A percentile compares a stretch with the other conserved stretches of the same genome.
These are phyloP conservation scores for Boletales sp. DNA, from an alignment of 768 basidiomycete genomes.

Conservation along the genomic window DNA sequence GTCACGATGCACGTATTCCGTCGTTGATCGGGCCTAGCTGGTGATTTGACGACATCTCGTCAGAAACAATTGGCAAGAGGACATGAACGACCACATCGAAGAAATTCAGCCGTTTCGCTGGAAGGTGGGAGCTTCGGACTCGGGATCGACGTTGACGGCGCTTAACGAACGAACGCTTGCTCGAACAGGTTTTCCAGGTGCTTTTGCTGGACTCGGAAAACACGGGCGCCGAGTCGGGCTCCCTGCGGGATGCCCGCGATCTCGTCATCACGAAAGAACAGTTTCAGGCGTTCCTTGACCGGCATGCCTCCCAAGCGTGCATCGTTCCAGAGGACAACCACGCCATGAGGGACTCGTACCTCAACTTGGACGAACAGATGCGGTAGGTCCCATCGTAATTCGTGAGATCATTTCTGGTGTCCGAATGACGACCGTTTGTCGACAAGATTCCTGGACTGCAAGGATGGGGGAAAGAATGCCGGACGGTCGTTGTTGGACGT, in stretches of 20 bases:
- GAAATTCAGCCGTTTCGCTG: conserved; percentile 35
- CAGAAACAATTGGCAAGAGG: conserved; percentile 38
- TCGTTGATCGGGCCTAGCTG: background rate
- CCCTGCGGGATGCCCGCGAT: conserved; percentile 33
- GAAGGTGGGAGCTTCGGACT: conserved; percentile 29
- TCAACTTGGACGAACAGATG: conserved; percentile 39
- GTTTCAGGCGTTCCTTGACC: conserved; percentile 34
- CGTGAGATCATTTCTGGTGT: background rate
- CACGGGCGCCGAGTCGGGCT: conserved; percentile 28
- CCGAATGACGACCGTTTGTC: background rate
- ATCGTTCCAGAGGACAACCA: conserved; percentile 39
- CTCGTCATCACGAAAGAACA: conserved; percentile 34
- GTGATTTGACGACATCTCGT: no score
- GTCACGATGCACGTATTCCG: conserved; percentile 21
- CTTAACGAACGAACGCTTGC: conserved; percentile 7
- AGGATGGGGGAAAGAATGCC: conserved; percentile 31
- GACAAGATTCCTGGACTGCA: conserved; percentile 33
- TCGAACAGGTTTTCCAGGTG: conserved; percentile 33
- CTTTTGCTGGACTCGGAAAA: conserved; percentile 35
- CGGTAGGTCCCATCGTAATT: conserved; percentile 17
- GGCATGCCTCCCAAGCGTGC: conserved; percentile 27
- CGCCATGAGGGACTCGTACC: conserved; percentile 38
- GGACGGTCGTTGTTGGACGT: conserved; percentile 28
- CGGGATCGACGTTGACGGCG: background rate
- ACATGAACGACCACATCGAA: conserved; percentile 37